Evolutionary conservation across 1,284 basidiomycete species (phyloP).

Genomic region (Lentinula novae-zelandiae): DNA sequence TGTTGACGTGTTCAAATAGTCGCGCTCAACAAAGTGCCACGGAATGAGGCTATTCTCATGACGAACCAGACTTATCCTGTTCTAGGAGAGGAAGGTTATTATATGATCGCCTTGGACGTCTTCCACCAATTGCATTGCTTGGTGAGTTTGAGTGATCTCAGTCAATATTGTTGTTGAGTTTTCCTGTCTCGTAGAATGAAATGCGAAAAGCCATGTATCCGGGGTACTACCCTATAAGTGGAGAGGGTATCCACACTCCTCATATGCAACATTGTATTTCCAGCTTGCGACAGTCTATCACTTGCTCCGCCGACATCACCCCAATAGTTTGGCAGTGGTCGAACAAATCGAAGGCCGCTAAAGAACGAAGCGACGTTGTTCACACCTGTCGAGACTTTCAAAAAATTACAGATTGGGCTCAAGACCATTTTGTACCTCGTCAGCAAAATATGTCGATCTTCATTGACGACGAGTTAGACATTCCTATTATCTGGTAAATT

Average conservation of each 20-base stretch:
- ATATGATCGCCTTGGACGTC: slow-evolving; percentile 21
- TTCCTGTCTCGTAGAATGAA: slow-evolving; percentile 10
- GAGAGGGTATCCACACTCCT: slow-evolving; percentile 15
- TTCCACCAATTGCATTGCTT: slow-evolving; percentile 16
- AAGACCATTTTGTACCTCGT: slow-evolving; percentile 17
- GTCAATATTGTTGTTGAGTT: not conserved
- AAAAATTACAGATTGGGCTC: slow-evolving; percentile 19
- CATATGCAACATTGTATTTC: slow-evolving; percentile 17
- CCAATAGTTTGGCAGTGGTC: slow-evolving; percentile 25
- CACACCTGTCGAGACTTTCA: slow-evolving; percentile 22
- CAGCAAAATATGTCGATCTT: slow-evolving; percentile 23
- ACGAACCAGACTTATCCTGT: slow-evolving; percentile 22
- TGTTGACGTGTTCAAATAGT: slow-evolving; percentile 11
- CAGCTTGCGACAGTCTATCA: slow-evolving; percentile 15
- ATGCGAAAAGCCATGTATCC: slow-evolving; percentile 17
- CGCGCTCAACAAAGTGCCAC: slow-evolving; percentile 20
- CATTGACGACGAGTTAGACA: slow-evolving; percentile 19
- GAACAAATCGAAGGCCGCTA: slow-evolving; percentile 18
- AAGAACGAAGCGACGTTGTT: slow-evolving; percentile 20
- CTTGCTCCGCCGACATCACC: slow-evolving; percentile 20
- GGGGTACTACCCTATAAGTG: slow-evolving; percentile 14
- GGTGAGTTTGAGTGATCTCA: slow-evolving; percentile 15
- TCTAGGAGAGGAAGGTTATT: slow-evolving; percentile 19
- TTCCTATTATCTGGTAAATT: slow-evolving; percentile 4
- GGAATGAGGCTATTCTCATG: slow-evolving; percentile 18